Evolutionary conservation across 2,329 filamentous ascomycete genomes (phyloP).

Genomic region (Nothomitra cinnamomea): DNA sequence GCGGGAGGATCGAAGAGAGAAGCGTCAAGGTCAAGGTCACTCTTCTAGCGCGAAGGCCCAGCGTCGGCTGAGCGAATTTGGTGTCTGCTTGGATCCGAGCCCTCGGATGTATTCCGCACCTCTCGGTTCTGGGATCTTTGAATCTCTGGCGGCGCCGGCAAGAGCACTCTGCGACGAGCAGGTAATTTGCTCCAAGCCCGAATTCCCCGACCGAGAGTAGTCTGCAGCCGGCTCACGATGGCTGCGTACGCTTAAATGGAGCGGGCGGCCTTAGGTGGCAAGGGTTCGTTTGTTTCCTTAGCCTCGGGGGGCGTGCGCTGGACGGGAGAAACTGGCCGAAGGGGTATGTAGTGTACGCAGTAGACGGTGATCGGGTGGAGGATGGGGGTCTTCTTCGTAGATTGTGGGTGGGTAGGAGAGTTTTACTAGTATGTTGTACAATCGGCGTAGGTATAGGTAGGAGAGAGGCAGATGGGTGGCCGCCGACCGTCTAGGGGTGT

Average conservation of each 20-base stretch:
- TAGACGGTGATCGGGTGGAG: neutral
- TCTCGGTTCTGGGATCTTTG: conserved; percentile 1
- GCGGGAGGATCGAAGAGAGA: conserved; percentile 1
- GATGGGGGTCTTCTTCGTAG: neutral
- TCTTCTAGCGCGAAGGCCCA: neutral
- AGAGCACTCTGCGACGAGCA: no score
- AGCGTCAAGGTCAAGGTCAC: neutral
- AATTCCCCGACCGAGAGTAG: neutral
- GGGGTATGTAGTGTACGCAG: neutral
- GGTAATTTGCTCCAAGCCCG: neutral
- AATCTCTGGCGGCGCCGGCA: neutral
- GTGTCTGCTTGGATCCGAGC: neutral
- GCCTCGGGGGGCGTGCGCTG: neutral
- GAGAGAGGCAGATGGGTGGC: neutral
- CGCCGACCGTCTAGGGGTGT: no score
- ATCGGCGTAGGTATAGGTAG: no score
- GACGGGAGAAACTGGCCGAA: neutral
- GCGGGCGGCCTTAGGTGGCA: neutral
- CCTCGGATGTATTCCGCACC: conserved; percentile 4
- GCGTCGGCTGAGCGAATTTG: conserved; percentile 1
- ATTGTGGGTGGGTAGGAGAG: no score
- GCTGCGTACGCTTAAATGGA: neutral
- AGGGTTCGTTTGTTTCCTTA: neutral
- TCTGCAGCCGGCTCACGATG: neutral
- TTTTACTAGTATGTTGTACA: no score